Percentiles rank a stretch among this genome's conserved stretches.
Evolutionary conservation across 1,284 basidiomycete species (phyloP).

Genomic region (Trichosporon sp.): DNA sequence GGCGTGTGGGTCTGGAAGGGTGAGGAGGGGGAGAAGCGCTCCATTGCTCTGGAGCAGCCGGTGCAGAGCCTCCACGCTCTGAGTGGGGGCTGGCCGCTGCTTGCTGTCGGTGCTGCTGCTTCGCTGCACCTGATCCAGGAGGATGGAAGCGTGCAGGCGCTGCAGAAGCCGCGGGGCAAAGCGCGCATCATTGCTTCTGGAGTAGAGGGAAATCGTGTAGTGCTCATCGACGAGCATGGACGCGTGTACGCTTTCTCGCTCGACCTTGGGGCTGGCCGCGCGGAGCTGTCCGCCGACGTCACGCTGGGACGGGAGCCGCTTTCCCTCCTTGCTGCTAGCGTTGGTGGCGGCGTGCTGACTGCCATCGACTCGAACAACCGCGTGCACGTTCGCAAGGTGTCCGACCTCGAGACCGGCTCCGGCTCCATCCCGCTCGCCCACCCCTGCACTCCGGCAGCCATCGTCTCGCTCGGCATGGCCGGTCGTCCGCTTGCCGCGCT

Average conservation of each 20-base stretch:
- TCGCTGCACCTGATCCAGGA: constrained; percentile 3
- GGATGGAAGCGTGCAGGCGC: constrained; percentile 2
- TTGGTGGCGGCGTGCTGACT: constrained; percentile 31
- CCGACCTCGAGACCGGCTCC: constrained; percentile 5
- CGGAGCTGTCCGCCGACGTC: constrained; percentile 16
- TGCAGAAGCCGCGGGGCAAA: constrained; percentile 7
- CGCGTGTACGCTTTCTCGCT: constrained; percentile 13
- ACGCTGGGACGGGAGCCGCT: constrained; percentile 7
- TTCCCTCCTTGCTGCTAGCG: constrained; percentile 19
- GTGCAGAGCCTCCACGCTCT: constrained; percentile 11
- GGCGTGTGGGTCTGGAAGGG: constrained; percentile 41
- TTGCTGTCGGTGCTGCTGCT: constrained; percentile 11
- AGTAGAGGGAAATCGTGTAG: constrained; percentile 7
- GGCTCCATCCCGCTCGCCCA: constrained; percentile 3
- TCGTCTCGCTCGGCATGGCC: constrained; percentile 24
- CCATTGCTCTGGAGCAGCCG: constrained; percentile 4
- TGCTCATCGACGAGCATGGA: constrained; percentile 18
- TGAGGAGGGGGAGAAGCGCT: constrained; percentile 33
- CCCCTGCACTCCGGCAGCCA: constrained; percentile 10
- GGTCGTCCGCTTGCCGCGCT: constrained; percentile 21
- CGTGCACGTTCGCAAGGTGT: constrained; percentile 11
- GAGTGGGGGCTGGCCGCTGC: constrained; percentile 11
- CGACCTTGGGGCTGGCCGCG: constrained; percentile 12
- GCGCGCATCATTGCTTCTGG: constrained; percentile 8
- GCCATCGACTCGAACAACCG: constrained; percentile 23